Base-by-base conservation (phyloP, 2,329 filamentous ascomycete genomes). In the Monilinia aucupariae region DNA sequence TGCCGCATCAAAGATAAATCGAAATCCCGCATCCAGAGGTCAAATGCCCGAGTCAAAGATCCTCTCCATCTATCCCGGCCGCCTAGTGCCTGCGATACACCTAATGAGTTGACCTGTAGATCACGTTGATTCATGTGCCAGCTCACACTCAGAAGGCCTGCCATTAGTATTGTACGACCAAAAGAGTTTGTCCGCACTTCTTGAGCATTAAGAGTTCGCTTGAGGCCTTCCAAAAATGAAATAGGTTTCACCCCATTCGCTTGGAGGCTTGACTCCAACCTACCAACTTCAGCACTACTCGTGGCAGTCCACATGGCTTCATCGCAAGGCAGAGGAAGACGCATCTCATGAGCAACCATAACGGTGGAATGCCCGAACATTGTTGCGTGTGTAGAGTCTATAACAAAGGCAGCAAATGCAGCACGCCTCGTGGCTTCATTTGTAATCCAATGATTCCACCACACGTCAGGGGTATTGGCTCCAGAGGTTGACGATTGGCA, bases 101-200 rank as follows among this genome's bases (percentile, higher is more conserved):
- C 92, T 0, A 97, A 81, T 0, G 92, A 92, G 73, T 88, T 93
- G 64, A 96, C 89, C 77, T 97, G 93, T 17, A 97, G 82, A 74
- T 97, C 94, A 72, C 93, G 85, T 74, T 97, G 92, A 73, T 96
- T 94, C 89, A 97, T 93, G 75, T 97, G 93, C 91, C 92, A 97
- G 72, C 90, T 94, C 37, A 97, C 91, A 68, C 91, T 97, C 30
- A 97, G 80, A 34, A 99, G 78, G 0, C 94, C 94, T 1, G 93
- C 89, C 92, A 97, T 97, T 59, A 99, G 81, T 51, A 96, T 91
- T 3, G 90, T 94, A 47, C 94, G 86, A 1, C 93, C 94, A 73
- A 97, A 99, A 0, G 91, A 88, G 74, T 97, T 97, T 3, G 94
- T 97, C 59, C 88, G 85, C 5, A 97, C 92, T 63, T 85, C 86